phyloP scores from a whole-genome alignment of 352 stramenopile genomes.

The Thalassiosira gravida region DNA sequence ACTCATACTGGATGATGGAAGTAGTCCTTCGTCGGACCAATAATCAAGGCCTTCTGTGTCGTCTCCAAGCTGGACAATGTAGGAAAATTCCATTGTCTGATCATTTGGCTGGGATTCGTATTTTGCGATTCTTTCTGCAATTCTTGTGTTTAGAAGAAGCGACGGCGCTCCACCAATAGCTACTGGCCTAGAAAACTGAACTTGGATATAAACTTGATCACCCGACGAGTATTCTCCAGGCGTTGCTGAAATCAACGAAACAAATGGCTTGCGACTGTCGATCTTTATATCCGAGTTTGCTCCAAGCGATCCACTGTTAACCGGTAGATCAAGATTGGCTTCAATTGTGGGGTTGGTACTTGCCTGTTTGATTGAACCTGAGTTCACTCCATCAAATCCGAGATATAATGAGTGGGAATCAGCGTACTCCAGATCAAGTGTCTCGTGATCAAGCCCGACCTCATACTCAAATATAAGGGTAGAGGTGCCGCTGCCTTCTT shows the following conservation, averaged over 20 bases:
- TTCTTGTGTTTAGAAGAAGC: slow-evolving; percentile 52
- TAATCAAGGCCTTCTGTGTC: slow-evolving; percentile 58
- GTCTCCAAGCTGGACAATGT: slow-evolving; percentile 67
- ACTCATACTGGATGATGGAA: slow-evolving; percentile 52
- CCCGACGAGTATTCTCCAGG: slow-evolving; percentile 42
- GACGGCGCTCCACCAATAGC: slow-evolving; percentile 49
- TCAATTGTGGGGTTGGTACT: slow-evolving; percentile 59
- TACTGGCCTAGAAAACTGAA: slow-evolving; percentile 62
- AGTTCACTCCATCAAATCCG: slow-evolving; percentile 44
- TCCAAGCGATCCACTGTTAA: slow-evolving; percentile 38
- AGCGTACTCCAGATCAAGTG: slow-evolving; percentile 63
- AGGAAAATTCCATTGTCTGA: slow-evolving; percentile 57
- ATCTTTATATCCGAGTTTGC: slow-evolving; percentile 50
- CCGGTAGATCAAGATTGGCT: slow-evolving; percentile 49
- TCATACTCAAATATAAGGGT: slow-evolving; percentile 62
- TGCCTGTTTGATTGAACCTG: slow-evolving; percentile 58
- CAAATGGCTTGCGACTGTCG: slow-evolving; percentile 56
- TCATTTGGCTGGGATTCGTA: slow-evolving; percentile 60
- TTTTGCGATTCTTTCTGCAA: slow-evolving; percentile 52
- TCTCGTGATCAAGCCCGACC: slow-evolving; percentile 45
- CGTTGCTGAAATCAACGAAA: slow-evolving; percentile 37
- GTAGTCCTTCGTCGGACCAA: slow-evolving; percentile 53
- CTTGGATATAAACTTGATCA: slow-evolving; percentile 49
- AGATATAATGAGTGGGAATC: slow-evolving; percentile 59
- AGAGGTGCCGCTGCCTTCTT: slow-evolving; percentile 44